Conservation (phyloP, 257 asterid genomes). For the Cynanchum wilfordii region DNA sequence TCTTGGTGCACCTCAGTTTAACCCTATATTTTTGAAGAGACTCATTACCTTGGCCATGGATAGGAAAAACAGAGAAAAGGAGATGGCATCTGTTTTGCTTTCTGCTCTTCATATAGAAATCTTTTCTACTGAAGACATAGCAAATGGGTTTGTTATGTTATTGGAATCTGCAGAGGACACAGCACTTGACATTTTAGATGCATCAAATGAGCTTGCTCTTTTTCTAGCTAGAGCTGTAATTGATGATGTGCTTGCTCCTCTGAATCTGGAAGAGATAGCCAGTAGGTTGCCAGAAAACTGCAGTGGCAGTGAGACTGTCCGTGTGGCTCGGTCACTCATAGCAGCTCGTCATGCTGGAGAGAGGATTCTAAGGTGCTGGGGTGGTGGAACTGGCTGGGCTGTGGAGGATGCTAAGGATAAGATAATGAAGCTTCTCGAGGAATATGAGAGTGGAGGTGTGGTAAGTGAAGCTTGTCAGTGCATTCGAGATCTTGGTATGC, state of each 20-base stretch:
- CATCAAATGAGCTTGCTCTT: conserved; percentile 82
- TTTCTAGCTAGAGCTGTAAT: conserved; percentile 87
- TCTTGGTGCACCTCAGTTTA: conserved; percentile 58
- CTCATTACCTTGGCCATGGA: conserved; percentile 90
- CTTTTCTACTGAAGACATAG: conserved; percentile 82
- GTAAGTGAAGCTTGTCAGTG: conserved; percentile 89
- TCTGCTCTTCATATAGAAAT: conserved; percentile 88
- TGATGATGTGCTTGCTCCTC: conserved; percentile 88
- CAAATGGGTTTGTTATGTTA: conserved; percentile 73
- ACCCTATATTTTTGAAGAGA: conserved; percentile 79
- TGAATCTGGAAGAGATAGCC: conserved; percentile 75
- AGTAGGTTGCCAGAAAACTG: conserved; percentile 54
- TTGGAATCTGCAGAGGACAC: conserved; percentile 95
- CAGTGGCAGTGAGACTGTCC: conserved; percentile 72
- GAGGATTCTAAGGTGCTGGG: conserved; percentile 99
- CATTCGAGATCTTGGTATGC: conserved; percentile 86
- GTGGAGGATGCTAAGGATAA: conserved; percentile 99
- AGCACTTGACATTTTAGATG: conserved; percentile 85
- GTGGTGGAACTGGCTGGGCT: conserved; percentile 99
- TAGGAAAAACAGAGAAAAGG: conserved; percentile 88
- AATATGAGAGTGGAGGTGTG: conserved; percentile 90
- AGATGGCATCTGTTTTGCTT: conserved; percentile 91
- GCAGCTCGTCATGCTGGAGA: conserved; percentile 99
- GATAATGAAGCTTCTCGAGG: conserved; percentile 91
- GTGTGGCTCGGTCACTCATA: conserved; percentile 65